Conservation (phyloP, 2,329 filamentous ascomycete genomes). For the Phoma herbarum region DNA sequence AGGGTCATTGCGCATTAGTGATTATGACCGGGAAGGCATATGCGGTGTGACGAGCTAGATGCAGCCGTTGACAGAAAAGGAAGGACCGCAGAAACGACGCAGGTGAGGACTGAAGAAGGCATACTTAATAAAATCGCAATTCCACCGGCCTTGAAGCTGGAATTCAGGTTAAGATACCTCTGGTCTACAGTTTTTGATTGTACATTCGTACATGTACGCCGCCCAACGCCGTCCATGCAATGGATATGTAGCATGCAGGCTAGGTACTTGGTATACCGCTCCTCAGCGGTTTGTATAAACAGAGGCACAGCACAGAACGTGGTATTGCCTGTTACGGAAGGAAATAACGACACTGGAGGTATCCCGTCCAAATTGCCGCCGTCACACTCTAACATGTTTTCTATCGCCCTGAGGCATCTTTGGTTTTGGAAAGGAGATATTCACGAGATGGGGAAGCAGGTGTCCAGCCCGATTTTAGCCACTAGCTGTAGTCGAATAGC, state of each 20-base stretch:
- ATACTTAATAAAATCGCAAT: not conserved
- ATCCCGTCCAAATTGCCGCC: not conserved
- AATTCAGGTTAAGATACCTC: not conserved
- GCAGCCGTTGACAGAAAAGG: not conserved
- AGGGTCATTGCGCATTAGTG: too few relatives aligned
- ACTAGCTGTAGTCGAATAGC: conserved; percentile 83
- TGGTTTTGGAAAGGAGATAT: not conserved
- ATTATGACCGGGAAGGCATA: too few relatives aligned
- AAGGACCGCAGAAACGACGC: not conserved
- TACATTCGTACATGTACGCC: conserved; percentile 10
- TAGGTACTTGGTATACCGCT: conserved; percentile 27
- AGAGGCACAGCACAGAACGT: conserved; percentile 8
- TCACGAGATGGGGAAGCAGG: conserved; percentile 1
- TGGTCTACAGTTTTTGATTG: conserved; percentile 10
- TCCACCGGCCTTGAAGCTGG: not conserved
- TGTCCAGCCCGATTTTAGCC: conserved; percentile 20
- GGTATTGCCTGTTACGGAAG: conserved; percentile 9
- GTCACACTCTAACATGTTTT: conserved; percentile 13
- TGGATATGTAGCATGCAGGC: conserved; percentile 10
- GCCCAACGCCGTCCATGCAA: conserved; percentile 19
- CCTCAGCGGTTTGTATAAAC: conserved; percentile 25
- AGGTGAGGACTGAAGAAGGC: not conserved
- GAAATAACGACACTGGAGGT: not conserved
- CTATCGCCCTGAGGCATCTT: conserved; percentile 11
- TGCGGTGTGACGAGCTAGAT: not conserved